phyloP scores from a whole-genome alignment of 2,329 filamentous ascomycete species.

The Lachnellula willkommii region DNA sequence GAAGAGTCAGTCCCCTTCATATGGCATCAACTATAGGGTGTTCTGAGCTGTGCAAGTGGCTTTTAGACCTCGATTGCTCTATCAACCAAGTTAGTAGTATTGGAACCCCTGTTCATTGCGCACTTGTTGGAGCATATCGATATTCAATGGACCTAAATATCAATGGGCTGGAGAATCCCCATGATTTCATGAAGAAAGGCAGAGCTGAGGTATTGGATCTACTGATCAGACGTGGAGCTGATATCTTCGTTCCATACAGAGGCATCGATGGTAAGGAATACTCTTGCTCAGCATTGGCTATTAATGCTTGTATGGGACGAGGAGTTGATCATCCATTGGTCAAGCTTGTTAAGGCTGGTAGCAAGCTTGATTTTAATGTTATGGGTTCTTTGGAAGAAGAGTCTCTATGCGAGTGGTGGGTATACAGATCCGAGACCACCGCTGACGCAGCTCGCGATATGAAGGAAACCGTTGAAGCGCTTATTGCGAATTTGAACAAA shows the following conservation, averaged over 20 bases:
- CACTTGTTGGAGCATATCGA: not conserved
- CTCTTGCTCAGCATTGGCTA: not conserved
- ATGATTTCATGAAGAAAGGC: not conserved
- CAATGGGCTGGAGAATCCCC: not conserved
- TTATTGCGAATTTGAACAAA: not conserved
- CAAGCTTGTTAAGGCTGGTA: not conserved
- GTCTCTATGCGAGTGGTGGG: not conserved
- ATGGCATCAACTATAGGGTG: not conserved
- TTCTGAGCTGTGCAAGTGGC: not conserved
- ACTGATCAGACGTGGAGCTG: not conserved
- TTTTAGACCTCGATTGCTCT: not conserved
- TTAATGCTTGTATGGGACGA: not conserved
- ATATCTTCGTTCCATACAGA: not conserved
- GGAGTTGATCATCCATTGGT: not conserved
- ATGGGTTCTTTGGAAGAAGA: not conserved
- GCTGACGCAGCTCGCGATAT: not conserved
- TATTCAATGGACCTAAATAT: not conserved
- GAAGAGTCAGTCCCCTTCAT: not conserved
- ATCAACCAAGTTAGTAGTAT: not conserved
- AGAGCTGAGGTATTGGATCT: not conserved
- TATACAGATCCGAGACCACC: not conserved
- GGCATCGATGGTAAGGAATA: not conserved
- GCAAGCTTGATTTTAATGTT: not conserved
- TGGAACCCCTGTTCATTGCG: not conserved
- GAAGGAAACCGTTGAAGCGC: not conserved